A percentile compares a stretch with the other conserved stretches of the same genome.
These are phyloP conservation scores for Penicillium pancosmium DNA, from an alignment of 495 filamentous ascomycete genomes.

Conservation along the genomic window DNA sequence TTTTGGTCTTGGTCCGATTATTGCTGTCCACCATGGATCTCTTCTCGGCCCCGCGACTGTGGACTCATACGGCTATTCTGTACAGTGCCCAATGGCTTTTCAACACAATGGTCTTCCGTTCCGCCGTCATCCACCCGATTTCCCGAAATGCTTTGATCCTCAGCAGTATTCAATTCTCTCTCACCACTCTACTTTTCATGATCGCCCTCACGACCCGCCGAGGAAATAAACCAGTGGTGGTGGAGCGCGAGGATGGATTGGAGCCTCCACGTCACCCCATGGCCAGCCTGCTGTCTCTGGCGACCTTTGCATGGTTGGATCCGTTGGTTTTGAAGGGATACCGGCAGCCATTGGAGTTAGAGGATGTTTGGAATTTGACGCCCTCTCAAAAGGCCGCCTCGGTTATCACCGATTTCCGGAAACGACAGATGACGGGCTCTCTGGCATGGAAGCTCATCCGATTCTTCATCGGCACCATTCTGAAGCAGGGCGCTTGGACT, in stretches of 20 bases:
- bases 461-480: conserved; percentile 77
- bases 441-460: conserved; percentile 79
- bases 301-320: conserved; percentile 91
- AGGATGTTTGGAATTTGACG: conserved; percentile 89
- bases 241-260: conserved; percentile 85
- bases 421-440: conserved; percentile 79
- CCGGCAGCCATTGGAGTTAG: conserved; percentile 76
- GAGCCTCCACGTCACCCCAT: conserved; percentile 82
- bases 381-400: conserved; percentile 83
- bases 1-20: conserved; percentile 73
- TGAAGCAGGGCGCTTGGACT: conserved; percentile 81
- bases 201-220: conserved; percentile 82
- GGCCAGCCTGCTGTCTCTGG: conserved; percentile 84
- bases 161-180: conserved; percentile 67
- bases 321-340: conserved; percentile 89
- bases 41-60: conserved; percentile 67
- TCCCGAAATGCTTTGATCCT: conserved; percentile 58
- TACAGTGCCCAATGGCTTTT: conserved; percentile 86
- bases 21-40: conserved; percentile 69
- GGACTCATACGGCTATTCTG: conserved; percentile 91
- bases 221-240: conserved; percentile 84
- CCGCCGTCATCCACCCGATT: conserved; percentile 76
- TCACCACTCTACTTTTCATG: conserved; percentile 71
- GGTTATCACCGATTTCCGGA: conserved; percentile 80
- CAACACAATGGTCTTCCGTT: conserved; percentile 75